Conservation (phyloP, 768 basidiomycete genomes). For the Astraeus odoratus region DNA sequence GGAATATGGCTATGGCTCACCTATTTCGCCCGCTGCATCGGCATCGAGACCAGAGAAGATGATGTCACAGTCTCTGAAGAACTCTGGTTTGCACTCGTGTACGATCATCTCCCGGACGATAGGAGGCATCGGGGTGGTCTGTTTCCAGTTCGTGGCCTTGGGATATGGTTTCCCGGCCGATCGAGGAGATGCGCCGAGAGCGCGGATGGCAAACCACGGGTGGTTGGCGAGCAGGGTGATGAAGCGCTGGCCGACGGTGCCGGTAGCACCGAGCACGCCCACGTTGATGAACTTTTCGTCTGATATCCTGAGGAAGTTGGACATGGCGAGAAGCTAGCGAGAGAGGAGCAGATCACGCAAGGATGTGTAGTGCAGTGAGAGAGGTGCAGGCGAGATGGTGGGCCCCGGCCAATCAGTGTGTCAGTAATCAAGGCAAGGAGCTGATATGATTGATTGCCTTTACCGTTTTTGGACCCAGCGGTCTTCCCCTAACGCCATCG, state of each 20-base stretch:
- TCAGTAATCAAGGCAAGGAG: no score
- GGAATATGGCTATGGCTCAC: slow-evolving; percentile 32
- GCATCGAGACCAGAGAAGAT: slow-evolving; percentile 96
- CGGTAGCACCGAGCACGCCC: slow-evolving; percentile 82
- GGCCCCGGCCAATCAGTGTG: no score
- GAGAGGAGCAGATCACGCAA: no score
- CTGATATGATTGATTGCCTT: no score
- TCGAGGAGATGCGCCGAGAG: slow-evolving; percentile 81
- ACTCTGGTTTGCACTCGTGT: slow-evolving; percentile 65
- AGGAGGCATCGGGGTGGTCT: slow-evolving; percentile 66
- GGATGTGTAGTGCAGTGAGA: not conserved
- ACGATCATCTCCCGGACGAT: slow-evolving; percentile 52
- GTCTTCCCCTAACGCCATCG: no score
- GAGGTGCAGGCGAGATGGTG: not conserved
- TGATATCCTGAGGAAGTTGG: slow-evolving; percentile 16
- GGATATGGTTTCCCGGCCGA: slow-evolving; percentile 81
- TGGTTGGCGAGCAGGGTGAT: slow-evolving; percentile 81
- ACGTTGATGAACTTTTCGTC: slow-evolving; percentile 37
- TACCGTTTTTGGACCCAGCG: no score
- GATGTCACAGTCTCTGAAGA: slow-evolving; percentile 75
- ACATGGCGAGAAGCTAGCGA: no score
- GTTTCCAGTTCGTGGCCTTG: slow-evolving; percentile 82
- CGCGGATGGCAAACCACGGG: slow-evolving; percentile 84
- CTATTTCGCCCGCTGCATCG: slow-evolving; percentile 92
- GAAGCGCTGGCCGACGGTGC: slow-evolving; percentile 95